Evolutionary conservation across 2,329 filamentous ascomycete genomes (phyloP).

Genomic region (Drechslera avenae): DNA sequence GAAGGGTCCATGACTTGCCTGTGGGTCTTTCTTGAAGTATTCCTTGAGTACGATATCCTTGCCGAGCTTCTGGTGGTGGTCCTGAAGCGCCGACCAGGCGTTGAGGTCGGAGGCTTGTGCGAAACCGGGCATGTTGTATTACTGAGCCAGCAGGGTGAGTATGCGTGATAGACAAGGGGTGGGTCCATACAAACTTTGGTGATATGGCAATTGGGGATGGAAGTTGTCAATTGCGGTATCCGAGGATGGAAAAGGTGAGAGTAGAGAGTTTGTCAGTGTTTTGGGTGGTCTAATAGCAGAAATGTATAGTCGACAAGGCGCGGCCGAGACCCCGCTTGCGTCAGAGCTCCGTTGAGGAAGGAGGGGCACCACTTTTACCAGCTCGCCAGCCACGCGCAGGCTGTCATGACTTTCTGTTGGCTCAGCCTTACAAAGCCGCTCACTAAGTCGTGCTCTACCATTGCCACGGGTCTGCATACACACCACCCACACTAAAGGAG

Average conservation of each 20-base stretch:
- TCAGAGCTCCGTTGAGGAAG: conserved; percentile 27
- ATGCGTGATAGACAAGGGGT: conserved; percentile 6
- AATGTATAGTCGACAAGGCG: conserved; percentile 20
- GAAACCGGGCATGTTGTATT: conserved; percentile 63
- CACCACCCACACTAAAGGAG: conserved; percentile 8
- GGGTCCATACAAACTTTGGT: conserved; percentile 12
- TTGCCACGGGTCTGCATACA: conserved; percentile 6
- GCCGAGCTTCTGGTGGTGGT: conserved; percentile 84
- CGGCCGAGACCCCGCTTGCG: conserved; percentile 31
- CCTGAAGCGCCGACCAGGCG: conserved; percentile 88
- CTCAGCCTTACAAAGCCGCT: conserved; percentile 33
- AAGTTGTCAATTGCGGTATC: conserved; percentile 22
- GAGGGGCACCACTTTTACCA: conserved; percentile 20
- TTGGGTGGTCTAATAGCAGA: conserved; percentile 14
- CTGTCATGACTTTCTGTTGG: conserved; percentile 23
- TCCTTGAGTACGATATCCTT: conserved; percentile 93
- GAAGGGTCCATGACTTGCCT: conserved; percentile 17
- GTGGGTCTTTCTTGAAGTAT: conserved; percentile 83
- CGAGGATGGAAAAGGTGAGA: conserved; percentile 16
- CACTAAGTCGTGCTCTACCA: conserved; percentile 26
- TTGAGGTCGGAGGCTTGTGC: conserved; percentile 83
- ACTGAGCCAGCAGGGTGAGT: conserved; percentile 28
- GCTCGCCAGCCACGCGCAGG: conserved; percentile 23
- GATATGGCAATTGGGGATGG: conserved; percentile 7
- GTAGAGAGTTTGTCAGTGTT: conserved; percentile 17